Conservation (phyloP, 106 monocot genomes). For the Dioscorea alata region DNA sequence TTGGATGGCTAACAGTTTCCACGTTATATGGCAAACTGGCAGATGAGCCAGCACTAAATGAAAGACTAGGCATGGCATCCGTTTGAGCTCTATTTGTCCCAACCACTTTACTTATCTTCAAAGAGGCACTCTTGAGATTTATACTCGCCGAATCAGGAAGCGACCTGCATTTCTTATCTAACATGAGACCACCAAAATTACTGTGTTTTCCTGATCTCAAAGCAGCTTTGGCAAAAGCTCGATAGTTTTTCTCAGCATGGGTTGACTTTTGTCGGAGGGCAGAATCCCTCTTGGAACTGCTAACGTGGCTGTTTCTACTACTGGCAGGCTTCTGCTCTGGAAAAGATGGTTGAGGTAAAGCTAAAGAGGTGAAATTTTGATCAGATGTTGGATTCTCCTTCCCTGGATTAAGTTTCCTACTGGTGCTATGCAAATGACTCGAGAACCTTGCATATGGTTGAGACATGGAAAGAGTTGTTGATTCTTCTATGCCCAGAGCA, state of each 20-base stretch:
- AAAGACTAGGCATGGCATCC: constrained; percentile 16
- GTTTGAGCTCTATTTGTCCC: constrained; percentile 11
- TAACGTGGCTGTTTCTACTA: constrained; percentile 38
- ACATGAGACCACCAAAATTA: constrained; percentile 24
- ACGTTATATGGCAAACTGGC: constrained; percentile 7
- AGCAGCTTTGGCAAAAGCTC: constrained; percentile 55
- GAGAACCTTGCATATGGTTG: constrained; percentile 33
- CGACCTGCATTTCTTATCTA: constrained; percentile 57
- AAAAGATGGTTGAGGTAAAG: constrained; percentile 5
- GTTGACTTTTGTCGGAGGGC: constrained; percentile 48
- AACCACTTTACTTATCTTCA: constrained; percentile 40
- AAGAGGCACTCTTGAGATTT: constrained; percentile 39
- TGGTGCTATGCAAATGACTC: constrained; percentile 11
- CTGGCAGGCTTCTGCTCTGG: constrained; percentile 26
- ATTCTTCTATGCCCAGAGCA: not conserved
- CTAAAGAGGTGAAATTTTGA: constrained; percentile 20
- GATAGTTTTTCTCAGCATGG: constrained; percentile 64
- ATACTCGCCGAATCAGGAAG: constrained; percentile 26
- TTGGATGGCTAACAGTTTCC: constrained; percentile 1
- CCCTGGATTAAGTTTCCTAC: constrained; percentile 6
- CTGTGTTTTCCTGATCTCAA: constrained; percentile 46
- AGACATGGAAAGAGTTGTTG: not conserved
- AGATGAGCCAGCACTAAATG: constrained; percentile 25
- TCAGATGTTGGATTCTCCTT: constrained; percentile 26
- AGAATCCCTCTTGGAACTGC: constrained; percentile 62